Evolutionary conservation across 106 monocot species (phyloP).

Genomic region (Amphibolis antarctica): DNA sequence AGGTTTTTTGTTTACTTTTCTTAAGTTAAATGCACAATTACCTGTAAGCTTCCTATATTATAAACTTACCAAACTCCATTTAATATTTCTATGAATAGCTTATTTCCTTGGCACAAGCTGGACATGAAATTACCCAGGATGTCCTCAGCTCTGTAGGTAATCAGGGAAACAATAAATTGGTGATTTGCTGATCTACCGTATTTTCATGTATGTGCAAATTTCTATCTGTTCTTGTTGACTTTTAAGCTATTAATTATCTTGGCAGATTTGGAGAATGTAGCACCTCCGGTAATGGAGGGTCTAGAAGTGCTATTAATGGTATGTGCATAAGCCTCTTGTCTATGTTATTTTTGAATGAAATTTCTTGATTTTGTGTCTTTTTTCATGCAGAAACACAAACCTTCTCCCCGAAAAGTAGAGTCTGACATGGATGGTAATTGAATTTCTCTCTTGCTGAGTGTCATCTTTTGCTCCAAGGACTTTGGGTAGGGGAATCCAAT

Average conservation of each 20-base stretch:
- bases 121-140: constrained; percentile 64
- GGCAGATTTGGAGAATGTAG: constrained; percentile 47
- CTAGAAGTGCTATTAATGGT: constrained; percentile 65
- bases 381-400: constrained; percentile 41
- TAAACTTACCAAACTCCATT: not conserved
- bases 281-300: constrained; percentile 71
- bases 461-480: not conserved
- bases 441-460: not conserved
- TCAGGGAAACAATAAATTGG: not conserved
- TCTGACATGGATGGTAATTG: constrained; percentile 42
- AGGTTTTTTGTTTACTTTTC: constrained; percentile 29
- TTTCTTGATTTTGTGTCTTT: not conserved
- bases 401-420: constrained; percentile 37
- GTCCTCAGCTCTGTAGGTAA: constrained; percentile 48
- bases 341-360: constrained; percentile 1
- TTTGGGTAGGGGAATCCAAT: no score
- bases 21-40: not conserved
- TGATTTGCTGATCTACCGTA: not conserved
- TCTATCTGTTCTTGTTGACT: not conserved
- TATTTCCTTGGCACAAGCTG: constrained; percentile 67
- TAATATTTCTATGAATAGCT: constrained; percentile 31
- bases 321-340: constrained; percentile 17
- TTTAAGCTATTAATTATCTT: not conserved
- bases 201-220: not conserved
- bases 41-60: not conserved